Evolutionary conservation across 805 yeast genomes (phyloP), one percentile per base, ranked within the genome.

Genomic region (Myxozyma neotropica): DNA sequence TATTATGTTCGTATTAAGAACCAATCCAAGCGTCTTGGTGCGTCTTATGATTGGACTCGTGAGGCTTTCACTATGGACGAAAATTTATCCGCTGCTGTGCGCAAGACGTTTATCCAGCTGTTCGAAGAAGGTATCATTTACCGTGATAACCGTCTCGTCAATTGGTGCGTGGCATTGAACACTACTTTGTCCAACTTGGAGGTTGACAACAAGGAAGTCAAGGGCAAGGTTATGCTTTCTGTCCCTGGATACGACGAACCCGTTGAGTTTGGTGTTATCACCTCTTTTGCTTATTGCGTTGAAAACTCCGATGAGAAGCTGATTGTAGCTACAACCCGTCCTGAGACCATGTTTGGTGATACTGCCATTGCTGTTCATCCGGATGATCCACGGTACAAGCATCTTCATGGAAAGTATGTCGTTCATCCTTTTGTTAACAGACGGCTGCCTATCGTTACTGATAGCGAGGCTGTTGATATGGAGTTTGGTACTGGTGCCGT

Each of bases 401-500:
- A 94, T 74, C 81, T 94, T 72, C 99, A 94, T 73, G 99, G 99
- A 63, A 90, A 92, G 75, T 89, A 79, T 73, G 94, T 88, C 62
- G 75, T 83, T 67, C 98, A 94, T 77, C 98, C 99, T 63, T 88
- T 94, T 77, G 77, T 89, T 70, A 88, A 87, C 72, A 86, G 90
- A 74, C 80, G 83, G 71, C 75, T 94, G 55, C 99, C 99, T 67
- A 89, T 94, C 71, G 78, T 94, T 63, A 84, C 91, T 53, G 99
- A 94, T 74, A 73, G 85, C 40, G 96, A 89, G 76, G 94, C 97
- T 42, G 99, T 94, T 66, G 99, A 94, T 75, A 94, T 94, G 98
- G 96, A 89, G 75, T 94, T 94, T 69, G 99, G 99, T 82, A 94
- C 99, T 64, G 99, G 99, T 86, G 99, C 99, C 50, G 99, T 94